Percentiles rank a stretch among this genome's conserved stretches.
Conservation (phyloP, 2,329 filamentous ascomycete species). For the Diaporthe sp. region DNA sequence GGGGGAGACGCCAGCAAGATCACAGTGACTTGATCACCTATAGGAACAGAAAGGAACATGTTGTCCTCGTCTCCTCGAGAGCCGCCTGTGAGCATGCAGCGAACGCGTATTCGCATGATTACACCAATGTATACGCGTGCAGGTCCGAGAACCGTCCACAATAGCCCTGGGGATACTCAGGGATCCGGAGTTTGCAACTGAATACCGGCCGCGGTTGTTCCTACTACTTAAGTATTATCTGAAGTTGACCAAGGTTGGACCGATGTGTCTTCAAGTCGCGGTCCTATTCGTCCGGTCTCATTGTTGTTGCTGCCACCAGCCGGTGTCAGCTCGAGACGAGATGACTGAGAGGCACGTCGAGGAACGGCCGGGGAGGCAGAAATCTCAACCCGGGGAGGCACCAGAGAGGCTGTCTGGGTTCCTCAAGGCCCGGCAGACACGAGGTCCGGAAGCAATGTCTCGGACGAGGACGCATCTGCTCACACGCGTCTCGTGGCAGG, state of each 20-base stretch:
- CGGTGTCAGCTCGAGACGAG: background rate
- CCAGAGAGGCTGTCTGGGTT: background rate
- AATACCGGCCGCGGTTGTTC: background rate
- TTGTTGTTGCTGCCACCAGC: slow-evolving; percentile 2
- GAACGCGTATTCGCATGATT: background rate
- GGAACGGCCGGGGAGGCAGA: background rate
- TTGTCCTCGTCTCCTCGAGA: background rate
- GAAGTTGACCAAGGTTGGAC: background rate
- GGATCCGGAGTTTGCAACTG: background rate
- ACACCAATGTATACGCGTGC: background rate
- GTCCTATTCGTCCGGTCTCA: background rate
- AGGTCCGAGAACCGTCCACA: background rate
- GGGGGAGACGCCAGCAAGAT: background rate
- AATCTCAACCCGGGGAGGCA: background rate
- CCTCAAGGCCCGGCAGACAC: background rate
- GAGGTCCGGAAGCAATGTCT: background rate
- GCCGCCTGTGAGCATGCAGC: background rate
- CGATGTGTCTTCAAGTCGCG: background rate
- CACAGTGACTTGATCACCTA: background rate
- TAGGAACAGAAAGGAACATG: background rate
- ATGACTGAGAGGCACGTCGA: background rate
- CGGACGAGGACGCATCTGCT: slow-evolving; percentile 7
- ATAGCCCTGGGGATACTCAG: background rate
- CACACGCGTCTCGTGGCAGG: slow-evolving; percentile 4
- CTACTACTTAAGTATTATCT: background rate